These are phyloP conservation scores for Turnera subulata DNA, from an alignment of 345 rosid species.

Conservation along the genomic window DNA sequence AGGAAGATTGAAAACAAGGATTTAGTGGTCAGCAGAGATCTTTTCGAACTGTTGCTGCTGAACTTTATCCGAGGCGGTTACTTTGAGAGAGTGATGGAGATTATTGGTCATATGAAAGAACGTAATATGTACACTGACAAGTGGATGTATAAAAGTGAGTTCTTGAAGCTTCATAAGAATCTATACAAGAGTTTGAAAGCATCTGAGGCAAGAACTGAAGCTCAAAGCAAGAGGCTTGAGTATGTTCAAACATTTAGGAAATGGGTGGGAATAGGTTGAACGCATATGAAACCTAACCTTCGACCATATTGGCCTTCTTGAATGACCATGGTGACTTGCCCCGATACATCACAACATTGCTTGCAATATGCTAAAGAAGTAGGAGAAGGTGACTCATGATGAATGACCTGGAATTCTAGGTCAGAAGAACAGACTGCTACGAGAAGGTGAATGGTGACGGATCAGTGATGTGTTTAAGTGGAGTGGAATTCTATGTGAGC, in stretches of 20 bases:
- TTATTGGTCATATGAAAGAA: constrained; percentile 53
- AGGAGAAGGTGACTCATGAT: no score
- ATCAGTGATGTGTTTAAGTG: no score
- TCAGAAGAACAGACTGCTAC: no score
- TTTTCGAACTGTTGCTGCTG: constrained; percentile 59
- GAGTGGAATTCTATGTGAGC: no score
- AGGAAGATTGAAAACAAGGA: constrained; percentile 35
- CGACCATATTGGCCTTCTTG: no score
- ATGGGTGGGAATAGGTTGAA: constrained; percentile 44
- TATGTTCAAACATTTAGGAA: constrained; percentile 57
- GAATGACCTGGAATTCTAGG: no score
- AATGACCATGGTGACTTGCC: no score
- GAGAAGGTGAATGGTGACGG: no score
- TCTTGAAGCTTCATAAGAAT: constrained; percentile 64
- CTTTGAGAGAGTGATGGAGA: constrained; percentile 88
- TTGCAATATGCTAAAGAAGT: no score
- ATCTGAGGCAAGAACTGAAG: constrained; percentile 50
- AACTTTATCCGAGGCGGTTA: constrained; percentile 79
- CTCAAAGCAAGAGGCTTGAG: constrained; percentile 62
- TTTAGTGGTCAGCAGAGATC: constrained; percentile 50
- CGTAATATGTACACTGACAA: constrained; percentile 43
- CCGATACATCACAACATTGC: no score
- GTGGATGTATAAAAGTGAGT: constrained; percentile 59
- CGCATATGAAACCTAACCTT: no score
- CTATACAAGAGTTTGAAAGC: constrained; percentile 59